Evolutionary conservation across 2,329 filamentous ascomycete species (phyloP), one percentile per base, ranked within the genome.

Genomic region (Arthrobotrys musiformis): DNA sequence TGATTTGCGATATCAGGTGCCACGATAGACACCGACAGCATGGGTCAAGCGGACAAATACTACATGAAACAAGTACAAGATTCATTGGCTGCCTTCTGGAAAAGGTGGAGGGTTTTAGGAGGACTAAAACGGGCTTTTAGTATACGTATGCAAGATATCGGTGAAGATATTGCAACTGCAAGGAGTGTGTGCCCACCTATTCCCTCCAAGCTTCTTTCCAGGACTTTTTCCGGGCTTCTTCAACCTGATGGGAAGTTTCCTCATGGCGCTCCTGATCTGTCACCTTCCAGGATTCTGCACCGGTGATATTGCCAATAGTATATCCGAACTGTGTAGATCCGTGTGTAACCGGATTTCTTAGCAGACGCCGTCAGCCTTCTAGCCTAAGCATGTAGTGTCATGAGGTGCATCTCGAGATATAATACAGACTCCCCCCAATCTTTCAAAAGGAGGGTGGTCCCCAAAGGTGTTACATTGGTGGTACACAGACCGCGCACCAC

Each of bases 1-100:
- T 33, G 28, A 44, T 63, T 42, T 50, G 70, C 56, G 56, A 58
- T 63, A 69, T 69, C 70, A 75, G 70, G 62, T 75, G 70, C 64
- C 70, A 75, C 37, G 63, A 69, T 44, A 48, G 63, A 69, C 35
- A 73, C 69, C 69, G 69, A 61, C 28, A 17, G 52, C 69, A 73
- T 73, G 69, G 69, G 26, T 67, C 61, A 40, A 58, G 19, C 50
- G 28, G 48, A 5, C 35, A 58, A 40, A 60, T 63, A 46, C 70
- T 48, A 75, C 64, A 63, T 69, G 63, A 69, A 75, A 75, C 63
- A 69, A 9, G 33, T 30, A 15, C 17, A 15, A 40, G 19, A 1
- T 40, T 44, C n/a, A 67, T 67, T 73, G 69, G 69, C 7, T 37
- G 35, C 26, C 22, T 40, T 33, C 4, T 64, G 48, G 26, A 52